A percentile compares a stretch with the other conserved stretches of the same genome.
These are phyloP conservation scores for Paraglomus occultum DNA, from an alignment of 192 early-diverging fungal species.

Conservation along the genomic window DNA sequence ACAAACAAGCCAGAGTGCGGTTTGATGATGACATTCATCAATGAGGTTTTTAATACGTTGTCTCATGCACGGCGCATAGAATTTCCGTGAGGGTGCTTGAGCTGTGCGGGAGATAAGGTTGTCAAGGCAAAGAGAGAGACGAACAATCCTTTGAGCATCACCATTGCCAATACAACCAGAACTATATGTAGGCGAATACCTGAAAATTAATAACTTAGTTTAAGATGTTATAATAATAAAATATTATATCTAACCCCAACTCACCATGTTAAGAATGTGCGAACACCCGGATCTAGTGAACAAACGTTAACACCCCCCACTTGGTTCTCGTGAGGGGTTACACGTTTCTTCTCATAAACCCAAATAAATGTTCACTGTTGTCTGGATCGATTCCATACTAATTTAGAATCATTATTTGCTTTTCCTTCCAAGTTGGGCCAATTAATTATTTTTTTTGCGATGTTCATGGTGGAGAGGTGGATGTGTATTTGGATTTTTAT, in stretches of 20 bases:
- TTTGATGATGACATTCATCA: conserved; percentile 3
- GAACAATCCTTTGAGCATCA: not conserved
- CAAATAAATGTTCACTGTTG: not conserved
- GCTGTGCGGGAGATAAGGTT: not conserved
- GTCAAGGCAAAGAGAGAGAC: not conserved
- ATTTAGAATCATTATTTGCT: not conserved
- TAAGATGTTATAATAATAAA: not conserved
- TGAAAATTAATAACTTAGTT: not conserved
- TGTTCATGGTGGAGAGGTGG: conserved; percentile 6
- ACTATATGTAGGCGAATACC: not conserved
- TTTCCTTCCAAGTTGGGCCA: not conserved
- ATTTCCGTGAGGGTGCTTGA: conserved; percentile 2
- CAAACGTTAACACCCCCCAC: not conserved
- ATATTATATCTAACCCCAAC: too few species aligned
- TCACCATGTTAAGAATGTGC: conserved; percentile 1
- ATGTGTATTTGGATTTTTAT: not conserved
- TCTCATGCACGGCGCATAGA: not conserved
- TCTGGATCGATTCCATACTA: not conserved
- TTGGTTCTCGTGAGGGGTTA: not conserved
- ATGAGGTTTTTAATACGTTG: conserved; percentile 7
- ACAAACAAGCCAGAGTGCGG: not conserved
- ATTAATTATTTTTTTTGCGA: not conserved
- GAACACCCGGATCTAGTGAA: conserved; percentile 3
- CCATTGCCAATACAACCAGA: conserved; percentile 2
- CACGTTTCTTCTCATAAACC: not conserved